Evolutionary conservation across 1,284 basidiomycete species (phyloP), one percentile per base, ranked within the genome.

Genomic region (Sphaerobolus stellatus): DNA sequence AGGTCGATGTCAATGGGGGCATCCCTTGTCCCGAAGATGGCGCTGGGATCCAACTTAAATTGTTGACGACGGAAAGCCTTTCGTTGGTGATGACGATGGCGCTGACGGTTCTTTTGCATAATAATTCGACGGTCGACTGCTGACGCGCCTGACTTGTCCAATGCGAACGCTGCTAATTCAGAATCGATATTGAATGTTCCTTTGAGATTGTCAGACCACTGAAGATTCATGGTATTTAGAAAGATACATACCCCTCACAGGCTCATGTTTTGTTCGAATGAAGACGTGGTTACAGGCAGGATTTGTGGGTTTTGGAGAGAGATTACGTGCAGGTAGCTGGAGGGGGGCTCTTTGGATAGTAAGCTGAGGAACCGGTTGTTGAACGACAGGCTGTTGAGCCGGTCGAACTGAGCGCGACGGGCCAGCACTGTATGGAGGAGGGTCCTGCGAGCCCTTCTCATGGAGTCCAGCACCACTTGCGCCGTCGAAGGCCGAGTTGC

Each of bases 121-220:
- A 38, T 48, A 11, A 27, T 2, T 18, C 38, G 44, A 20, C 52
- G 47, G 31, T 48, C 46, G n/a, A 38, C 30, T 25, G 45, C 30
- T 16, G 46, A 25, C 25, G 30, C 34, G n/a, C 52, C 52, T n/a
- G 5, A 27, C 34, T 52, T 52, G 28, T 46, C 50, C 27, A 48
- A 44, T 48, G 44, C 52, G 30, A 48, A 30, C 25, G 46, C 40
- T 18, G 30, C 25, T 4, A 54, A 27, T 16, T 54, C 52, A n/a
- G 52, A 45, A 22, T 54, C 52, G 34, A 54, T 48, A 29, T 48
- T 18, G 22, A 34, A 54, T 5, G 31, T 28, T 38, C 44, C 52
- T 54, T 25, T 14, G 25, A 33, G 18, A 44, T 33, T 48, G 18
- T 34, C 18, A 24, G 29, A 50, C 30, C 13, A 50, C 27, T 2